Base-by-base conservation (phyloP, 805 yeast genomes). In the Lipomyces kockii region DNA sequence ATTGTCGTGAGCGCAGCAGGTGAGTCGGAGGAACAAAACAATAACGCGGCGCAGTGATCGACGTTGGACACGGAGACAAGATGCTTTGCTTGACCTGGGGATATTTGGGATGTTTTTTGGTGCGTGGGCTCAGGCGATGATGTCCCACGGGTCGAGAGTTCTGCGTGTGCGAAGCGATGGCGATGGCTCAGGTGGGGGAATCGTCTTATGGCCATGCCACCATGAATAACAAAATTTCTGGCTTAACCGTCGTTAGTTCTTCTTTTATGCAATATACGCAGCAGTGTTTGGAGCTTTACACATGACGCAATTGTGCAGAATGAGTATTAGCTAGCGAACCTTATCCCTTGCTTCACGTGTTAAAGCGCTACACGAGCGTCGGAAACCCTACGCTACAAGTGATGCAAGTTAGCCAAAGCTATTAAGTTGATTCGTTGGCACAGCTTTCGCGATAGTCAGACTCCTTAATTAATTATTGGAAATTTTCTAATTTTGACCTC, bases 51-150 rank as follows among this genome's bases (percentile, higher is more conserved):
- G 34, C 34, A 25, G 55, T 11, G 55, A 52, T 52, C 55, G 55
- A 52, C 55, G 55, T 27, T 52, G 55, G 55, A n/a, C 55, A 35
- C 39, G 55, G 55, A 43, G 43, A 37, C 43, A 5, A n/a, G 49
- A 43, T 43, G 49, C 25, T 43, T n/a, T 29, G 32, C 39, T 43
- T 17, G 22, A 43, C 22, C 49, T 43, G 49, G 49, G 49, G 49
- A 25, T 5, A 5, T 25, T 29, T 12, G 55, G 27, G 55, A 29
- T 25, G 55, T 20, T 52, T 6, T 11, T 27, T 11, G 11, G 17
- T 52, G 55, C 34, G 34, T 29, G 55, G 53, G n/a, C 22, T 37
- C 22, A 20, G 34, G 34, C 55, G 32, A 52, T 52, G 55, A 52
- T 52, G 55, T 52, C 55, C 17, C 5, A 17, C 49, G 22, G 55